A percentile compares a stretch with the other conserved stretches of the same genome.
phyloP scores from a whole-genome alignment of 2,329 filamentous ascomycete species.

The Aspergillus phoenicis region DNA sequence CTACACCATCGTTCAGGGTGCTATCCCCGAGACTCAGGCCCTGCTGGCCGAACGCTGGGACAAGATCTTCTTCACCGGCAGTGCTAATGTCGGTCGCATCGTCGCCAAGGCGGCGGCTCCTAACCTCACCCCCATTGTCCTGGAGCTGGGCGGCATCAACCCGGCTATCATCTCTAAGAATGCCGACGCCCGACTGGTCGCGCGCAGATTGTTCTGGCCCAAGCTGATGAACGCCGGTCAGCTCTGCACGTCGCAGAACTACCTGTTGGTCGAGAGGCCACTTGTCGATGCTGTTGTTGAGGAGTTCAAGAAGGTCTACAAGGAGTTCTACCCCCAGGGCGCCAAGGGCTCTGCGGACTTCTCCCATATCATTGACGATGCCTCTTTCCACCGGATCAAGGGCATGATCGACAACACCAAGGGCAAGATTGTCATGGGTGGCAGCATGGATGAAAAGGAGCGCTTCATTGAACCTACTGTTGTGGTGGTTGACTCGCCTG shows the following conservation, averaged over 20 bases:
- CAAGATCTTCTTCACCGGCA: constrained; percentile 97
- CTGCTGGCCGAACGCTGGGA: constrained; percentile 90
- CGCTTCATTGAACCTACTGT: constrained; percentile 90
- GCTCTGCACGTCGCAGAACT: constrained; percentile 91
- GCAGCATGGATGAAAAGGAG: constrained; percentile 75
- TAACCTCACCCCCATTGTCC: constrained; percentile 80
- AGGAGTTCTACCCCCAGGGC: constrained; percentile 82
- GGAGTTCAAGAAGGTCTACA: constrained; percentile 70
- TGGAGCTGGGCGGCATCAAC: constrained; percentile 90
- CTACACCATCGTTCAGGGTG: constrained; percentile 80
- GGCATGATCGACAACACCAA: constrained; percentile 82
- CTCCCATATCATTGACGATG: constrained; percentile 75
- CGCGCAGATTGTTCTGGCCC: constrained; percentile 82
- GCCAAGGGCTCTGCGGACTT: constrained; percentile 77
- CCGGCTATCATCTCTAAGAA: constrained; percentile 88
- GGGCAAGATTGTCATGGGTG: constrained; percentile 86
- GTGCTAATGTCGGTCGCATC: constrained; percentile 76
- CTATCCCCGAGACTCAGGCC: constrained; percentile 74
- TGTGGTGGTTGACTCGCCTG: constrained; percentile 74
- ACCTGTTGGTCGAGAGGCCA: constrained; percentile 77
- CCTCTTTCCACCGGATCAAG: constrained; percentile 81
- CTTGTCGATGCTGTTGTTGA: constrained; percentile 72
- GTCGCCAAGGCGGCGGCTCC: constrained; percentile 87
- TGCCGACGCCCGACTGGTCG: constrained; percentile 77
- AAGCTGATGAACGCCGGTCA: constrained; percentile 88